phyloP scores from a whole-genome alignment of 2,329 filamentous ascomycete genomes.

The Lasiodiplodia theobromae region DNA sequence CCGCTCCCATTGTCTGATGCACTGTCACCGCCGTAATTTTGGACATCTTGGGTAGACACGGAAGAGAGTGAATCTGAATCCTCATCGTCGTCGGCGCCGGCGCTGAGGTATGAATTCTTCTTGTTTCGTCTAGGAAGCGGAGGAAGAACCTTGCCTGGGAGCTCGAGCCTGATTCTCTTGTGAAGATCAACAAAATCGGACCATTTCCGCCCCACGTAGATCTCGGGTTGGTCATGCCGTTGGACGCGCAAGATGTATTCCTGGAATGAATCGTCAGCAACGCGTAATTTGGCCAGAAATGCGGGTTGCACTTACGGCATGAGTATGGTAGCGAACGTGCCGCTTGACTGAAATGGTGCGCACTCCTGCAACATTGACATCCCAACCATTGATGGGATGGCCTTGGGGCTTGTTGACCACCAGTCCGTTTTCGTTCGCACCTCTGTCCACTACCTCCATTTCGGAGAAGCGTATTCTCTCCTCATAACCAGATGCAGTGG shows the following conservation, averaged over 20 bases:
- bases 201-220: slow-evolving; percentile 84
- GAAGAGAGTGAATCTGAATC: slow-evolving; percentile 85
- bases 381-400: slow-evolving; percentile 93
- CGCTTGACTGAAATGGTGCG: slow-evolving; percentile 81
- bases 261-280: slow-evolving; percentile 50
- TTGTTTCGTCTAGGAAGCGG: slow-evolving; percentile 93
- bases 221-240: slow-evolving; percentile 74
- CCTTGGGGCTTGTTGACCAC: slow-evolving; percentile 88
- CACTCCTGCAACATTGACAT: slow-evolving; percentile 92
- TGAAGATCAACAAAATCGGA: slow-evolving; percentile 85
- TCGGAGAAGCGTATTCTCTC: slow-evolving; percentile 96
- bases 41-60: slow-evolving; percentile 71
- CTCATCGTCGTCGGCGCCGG: slow-evolving; percentile 69
- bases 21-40: slow-evolving; percentile 34
- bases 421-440: slow-evolving; percentile 89
- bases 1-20: slow-evolving; percentile 39
- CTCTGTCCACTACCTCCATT: slow-evolving; percentile 93
- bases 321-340: slow-evolving; percentile 87
- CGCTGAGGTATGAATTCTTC: slow-evolving; percentile 68
- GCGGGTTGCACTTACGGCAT: slow-evolving; percentile 68
- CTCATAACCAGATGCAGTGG: slow-evolving; percentile 95
- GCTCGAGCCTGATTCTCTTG: slow-evolving; percentile 79
- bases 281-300: not conserved
- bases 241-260: slow-evolving; percentile 92
- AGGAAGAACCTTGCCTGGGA: slow-evolving; percentile 89